Evolutionary conservation across 345 rosid species (phyloP).

Genomic region (Bruguiera parviflora): DNA sequence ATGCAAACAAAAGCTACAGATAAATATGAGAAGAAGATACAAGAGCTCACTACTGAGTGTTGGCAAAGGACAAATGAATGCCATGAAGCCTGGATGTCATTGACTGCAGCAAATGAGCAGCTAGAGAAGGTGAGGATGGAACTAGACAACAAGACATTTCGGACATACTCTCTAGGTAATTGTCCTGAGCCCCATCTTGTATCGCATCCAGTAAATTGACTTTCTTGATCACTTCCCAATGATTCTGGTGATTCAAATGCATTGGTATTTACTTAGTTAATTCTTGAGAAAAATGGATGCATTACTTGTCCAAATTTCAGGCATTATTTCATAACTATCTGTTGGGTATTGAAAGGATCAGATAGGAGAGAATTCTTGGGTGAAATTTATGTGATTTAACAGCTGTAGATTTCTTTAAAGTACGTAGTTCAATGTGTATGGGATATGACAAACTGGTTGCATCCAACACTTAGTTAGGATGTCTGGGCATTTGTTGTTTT

Average conservation of each 20-base stretch:
- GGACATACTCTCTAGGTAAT: constrained; percentile 72
- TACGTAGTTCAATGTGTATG: no score
- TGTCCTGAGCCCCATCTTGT: neutral
- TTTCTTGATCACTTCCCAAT: neutral
- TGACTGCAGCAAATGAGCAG: constrained; percentile 70
- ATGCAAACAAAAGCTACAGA: constrained; percentile 65
- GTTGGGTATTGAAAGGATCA: neutral
- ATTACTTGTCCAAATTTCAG: neutral
- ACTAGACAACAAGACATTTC: constrained; percentile 70
- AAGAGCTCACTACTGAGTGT: constrained; percentile 63
- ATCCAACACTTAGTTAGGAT: no score
- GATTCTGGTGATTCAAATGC: neutral
- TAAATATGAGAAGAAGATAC: constrained; percentile 78
- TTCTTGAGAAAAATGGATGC: neutral
- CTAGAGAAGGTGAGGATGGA: constrained; percentile 88
- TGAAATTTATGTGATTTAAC: no score
- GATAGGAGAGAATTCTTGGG: neutral
- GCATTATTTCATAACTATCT: no score
- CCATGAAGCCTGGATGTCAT: constrained; percentile 97
- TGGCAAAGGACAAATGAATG: constrained; percentile 84
- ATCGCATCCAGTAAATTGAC: neutral
- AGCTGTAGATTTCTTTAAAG: no score
- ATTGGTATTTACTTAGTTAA: neutral
- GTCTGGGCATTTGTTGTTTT: neutral
- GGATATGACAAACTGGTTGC: no score